Percentiles rank a stretch among this genome's conserved stretches.
Conservation (phyloP, 495 filamentous ascomycete genomes). For the Talaromyces thailandensis region DNA sequence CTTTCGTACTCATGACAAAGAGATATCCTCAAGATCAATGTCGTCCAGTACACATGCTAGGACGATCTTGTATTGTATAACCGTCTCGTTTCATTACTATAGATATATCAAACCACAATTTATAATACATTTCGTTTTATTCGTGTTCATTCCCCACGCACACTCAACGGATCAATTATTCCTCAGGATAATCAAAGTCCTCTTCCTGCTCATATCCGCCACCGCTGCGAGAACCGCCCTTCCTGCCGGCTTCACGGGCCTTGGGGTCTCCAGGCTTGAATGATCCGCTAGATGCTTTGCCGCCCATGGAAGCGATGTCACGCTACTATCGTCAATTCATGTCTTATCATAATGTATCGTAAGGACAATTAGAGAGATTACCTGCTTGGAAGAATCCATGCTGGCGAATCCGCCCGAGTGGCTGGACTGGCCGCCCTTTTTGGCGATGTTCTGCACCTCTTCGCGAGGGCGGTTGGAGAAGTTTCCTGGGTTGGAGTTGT, state of each 20-base stretch:
- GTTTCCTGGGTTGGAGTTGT: slow-evolving; percentile 50
- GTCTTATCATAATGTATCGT: too few relatives aligned
- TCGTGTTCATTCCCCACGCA: neutral
- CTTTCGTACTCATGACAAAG: too few relatives aligned
- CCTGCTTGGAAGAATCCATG: slow-evolving; percentile 31
- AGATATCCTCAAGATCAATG: neutral
- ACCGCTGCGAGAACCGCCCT: slow-evolving; percentile 23
- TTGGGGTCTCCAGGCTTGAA: slow-evolving; percentile 38
- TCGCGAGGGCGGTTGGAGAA: slow-evolving; percentile 55
- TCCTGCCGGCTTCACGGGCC: slow-evolving; percentile 37
- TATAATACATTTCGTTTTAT: neutral
- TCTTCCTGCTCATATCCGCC: neutral
- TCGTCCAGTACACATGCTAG: neutral
- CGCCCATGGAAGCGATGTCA: slow-evolving; percentile 44
- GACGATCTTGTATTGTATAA: neutral
- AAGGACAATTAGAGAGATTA: slow-evolving; percentile 13
- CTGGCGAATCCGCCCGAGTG: slow-evolving; percentile 21
- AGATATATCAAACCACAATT: neutral
- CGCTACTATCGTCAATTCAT: slow-evolving; percentile 14
- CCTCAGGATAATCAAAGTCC: neutral
- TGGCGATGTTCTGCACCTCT: slow-evolving; percentile 44
- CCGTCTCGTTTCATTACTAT: neutral
- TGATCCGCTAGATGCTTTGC: slow-evolving; percentile 37
- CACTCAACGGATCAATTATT: neutral
- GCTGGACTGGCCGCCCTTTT: slow-evolving; percentile 41